Base-by-base conservation (phyloP, 2,329 filamentous ascomycete species). In the Pseudogymnoascus sp. region DNA sequence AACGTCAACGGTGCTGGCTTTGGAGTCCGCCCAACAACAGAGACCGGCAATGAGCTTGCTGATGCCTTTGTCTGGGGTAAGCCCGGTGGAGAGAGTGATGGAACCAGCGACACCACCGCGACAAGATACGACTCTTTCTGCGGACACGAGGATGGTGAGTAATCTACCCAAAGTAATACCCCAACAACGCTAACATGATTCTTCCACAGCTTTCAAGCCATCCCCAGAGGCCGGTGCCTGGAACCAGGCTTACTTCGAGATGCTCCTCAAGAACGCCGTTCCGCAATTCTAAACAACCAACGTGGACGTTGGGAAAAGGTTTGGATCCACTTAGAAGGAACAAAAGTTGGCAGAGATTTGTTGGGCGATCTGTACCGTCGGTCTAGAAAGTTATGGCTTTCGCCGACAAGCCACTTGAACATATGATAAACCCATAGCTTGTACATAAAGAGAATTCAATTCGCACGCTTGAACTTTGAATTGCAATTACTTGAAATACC, bases 41-140 rank as follows among this genome's bases (percentile, higher is more conserved):
- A 65, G 56, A 68, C 69, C 13, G 63, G 61, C 50, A 65, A 71
- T 56, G n/a, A 68, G 26, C 67, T 70, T 29, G 64, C 69, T 21
- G 72, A 74, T 67, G 70, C 71, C 33, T 71, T 74, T 64, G 70
- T 74, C 62, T 74, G 72, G 73, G 66, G 72, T 53, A 74, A 74
- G 70, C 72, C 72, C n/a, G 71, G 71, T 66, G 72, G 72, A 68
- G 72, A 73, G 66, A 65, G 63, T 61, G 70, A 72, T 65, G 70
- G 70, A 24, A 64, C 67, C 13, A 68, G 62, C 50, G 67, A 70
- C 62, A 71, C 69, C 35, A 70, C 69, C 38, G 75, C 80, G 13
- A 56, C 70, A 14, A 76, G 80, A 59, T 83, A 81, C 69, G 81
- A 83, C 70, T 73, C 73, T 29, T 75, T 80, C 72, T 82, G 81